Conservation (phyloP, 257 asterid genomes). For the Solanum rostratum region DNA sequence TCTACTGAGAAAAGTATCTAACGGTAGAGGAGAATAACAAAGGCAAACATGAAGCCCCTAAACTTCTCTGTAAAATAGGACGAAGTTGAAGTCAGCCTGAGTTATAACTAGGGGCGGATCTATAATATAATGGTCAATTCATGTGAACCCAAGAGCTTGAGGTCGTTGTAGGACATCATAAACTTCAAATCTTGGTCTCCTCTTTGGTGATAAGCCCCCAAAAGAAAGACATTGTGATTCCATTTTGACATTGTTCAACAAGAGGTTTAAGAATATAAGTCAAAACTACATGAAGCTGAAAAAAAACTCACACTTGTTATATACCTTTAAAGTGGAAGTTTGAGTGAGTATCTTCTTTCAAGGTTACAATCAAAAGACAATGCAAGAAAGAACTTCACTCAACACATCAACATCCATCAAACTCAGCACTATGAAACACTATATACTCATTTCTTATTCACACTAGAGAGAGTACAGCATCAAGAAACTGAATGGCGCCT, state of each 20-base stretch:
- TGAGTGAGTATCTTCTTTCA: neutral
- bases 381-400: neutral
- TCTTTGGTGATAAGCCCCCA: neutral
- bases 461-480: constrained; percentile 1
- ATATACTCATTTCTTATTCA: neutral
- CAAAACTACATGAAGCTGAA: neutral
- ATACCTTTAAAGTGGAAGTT: neutral
- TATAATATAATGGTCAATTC: neutral
- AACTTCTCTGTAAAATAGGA: neutral
- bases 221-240: neutral
- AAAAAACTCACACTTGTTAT: neutral
- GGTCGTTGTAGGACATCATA: neutral
- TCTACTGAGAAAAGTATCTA: neutral
- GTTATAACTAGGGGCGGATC: neutral
- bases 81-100: neutral
- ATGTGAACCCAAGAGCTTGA: neutral
- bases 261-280: neutral
- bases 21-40: neutral
- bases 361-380: neutral
- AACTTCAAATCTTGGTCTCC: neutral
- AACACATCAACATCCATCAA: constrained; percentile 1
- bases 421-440: neutral
- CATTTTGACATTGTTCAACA: neutral
- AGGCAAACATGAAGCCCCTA: neutral
- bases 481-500: constrained; percentile 82